Evolutionary conservation across 208 protist genomes (phyloP).

Genomic region (Crithidia brevicula): DNA sequence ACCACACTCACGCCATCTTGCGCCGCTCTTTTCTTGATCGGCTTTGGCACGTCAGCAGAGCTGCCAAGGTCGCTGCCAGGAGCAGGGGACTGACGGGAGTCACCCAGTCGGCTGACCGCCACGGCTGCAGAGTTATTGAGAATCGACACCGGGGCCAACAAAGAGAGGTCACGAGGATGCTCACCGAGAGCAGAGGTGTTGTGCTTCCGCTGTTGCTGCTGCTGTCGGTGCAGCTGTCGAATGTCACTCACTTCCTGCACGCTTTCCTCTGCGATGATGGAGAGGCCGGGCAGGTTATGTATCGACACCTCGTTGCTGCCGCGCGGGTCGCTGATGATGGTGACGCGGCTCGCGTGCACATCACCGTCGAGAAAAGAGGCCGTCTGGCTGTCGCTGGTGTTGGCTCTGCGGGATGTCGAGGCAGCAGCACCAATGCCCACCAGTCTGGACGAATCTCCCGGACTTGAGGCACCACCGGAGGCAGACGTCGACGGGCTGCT

Average conservation of each 20-base stretch:
- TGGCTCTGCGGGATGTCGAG: not conserved
- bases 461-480: not conserved
- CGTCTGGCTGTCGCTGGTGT: not conserved
- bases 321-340: slow-evolving; percentile 12
- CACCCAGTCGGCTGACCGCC: not conserved
- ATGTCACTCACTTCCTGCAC: not conserved
- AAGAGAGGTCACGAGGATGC: not conserved
- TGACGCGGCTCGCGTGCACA: slow-evolving; percentile 4
- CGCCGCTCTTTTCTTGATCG: not conserved
- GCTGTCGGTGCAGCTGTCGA: not conserved
- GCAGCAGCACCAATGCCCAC: not conserved
- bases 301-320: slow-evolving; percentile 5
- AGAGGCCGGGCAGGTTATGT: not conserved
- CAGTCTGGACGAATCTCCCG: not conserved
- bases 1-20: slow-evolving; percentile 2
- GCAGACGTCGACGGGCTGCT: not conserved
- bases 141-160: slow-evolving; percentile 13
- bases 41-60: not conserved
- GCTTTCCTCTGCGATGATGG: not conserved
- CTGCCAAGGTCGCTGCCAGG: not conserved
- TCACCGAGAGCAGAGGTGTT: not conserved
- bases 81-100: not conserved
- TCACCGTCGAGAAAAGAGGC: not conserved
- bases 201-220: not conserved
- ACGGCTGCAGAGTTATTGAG: slow-evolving; percentile 5